Evolutionary conservation across 306 rosid genomes (phyloP).

Genomic region (Cercis canadensis): DNA sequence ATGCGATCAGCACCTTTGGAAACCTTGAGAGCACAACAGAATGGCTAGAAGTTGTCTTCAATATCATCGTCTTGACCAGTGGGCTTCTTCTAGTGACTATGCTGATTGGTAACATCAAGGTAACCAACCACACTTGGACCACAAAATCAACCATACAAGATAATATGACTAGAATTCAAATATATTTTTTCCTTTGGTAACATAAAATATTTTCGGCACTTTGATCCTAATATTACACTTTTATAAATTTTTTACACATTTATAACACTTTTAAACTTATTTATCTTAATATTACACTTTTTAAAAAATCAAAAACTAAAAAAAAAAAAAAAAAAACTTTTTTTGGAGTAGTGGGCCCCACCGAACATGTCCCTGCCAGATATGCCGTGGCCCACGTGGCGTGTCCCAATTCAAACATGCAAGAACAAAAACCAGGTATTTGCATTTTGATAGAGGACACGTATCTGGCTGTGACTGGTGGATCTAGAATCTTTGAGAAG

Average conservation of each 20-base stretch:
- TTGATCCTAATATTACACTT: no score
- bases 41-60: conserved; percentile 87
- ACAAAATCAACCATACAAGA: neutral
- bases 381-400: no score
- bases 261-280: no score
- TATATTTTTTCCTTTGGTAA: neutral
- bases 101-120: conserved; percentile 98
- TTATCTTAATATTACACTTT: no score
- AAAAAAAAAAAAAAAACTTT: no score
- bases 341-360: no score
- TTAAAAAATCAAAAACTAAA: no score
- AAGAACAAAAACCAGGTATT: no score
- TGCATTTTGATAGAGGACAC: conserved; percentile 65
- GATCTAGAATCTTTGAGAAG: conserved; percentile 67
- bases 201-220: no score
- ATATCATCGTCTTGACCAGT: conserved; percentile 82
- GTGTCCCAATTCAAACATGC: no score
- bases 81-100: conserved; percentile 91
- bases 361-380: no score
- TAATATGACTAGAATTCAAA: neutral
- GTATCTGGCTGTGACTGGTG: conserved; percentile 66
- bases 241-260: no score
- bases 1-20: conserved; percentile 79
- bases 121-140: conserved; percentile 9
- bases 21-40: conserved; percentile 91